A percentile compares a stretch with the other conserved stretches of the same genome.
Conservation (phyloP, 139 green algal genomes). For the Ettlia oleoabundans region DNA sequence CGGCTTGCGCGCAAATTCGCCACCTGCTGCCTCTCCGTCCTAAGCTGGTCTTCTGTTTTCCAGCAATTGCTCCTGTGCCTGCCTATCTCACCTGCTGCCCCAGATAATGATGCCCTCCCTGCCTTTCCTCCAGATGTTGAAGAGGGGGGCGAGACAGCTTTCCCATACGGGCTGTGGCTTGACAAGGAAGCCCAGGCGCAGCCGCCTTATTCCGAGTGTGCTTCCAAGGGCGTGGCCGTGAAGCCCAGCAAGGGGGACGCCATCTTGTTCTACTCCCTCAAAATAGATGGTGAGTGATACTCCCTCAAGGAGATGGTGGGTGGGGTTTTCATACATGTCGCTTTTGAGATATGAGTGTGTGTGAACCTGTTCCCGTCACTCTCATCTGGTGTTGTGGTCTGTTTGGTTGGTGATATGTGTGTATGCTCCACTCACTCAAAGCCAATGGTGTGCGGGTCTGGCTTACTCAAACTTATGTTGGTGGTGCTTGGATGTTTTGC, state of each 20-base stretch:
- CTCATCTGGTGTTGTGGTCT: too few species aligned
- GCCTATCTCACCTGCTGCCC: too few species aligned
- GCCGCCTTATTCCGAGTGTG: slow-evolving; percentile 53
- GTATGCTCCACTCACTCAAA: too few species aligned
- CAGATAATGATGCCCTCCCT: background rate
- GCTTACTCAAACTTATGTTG: too few species aligned
- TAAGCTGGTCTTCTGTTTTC: background rate
- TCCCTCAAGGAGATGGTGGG: too few species aligned
- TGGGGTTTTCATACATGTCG: background rate
- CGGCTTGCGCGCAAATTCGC: too few species aligned
- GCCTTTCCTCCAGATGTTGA: slow-evolving; percentile 44
- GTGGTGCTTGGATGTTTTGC: too few species aligned
- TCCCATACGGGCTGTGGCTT: slow-evolving; percentile 46
- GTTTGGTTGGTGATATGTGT: too few species aligned
- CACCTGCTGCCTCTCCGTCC: too few species aligned
- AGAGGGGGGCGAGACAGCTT: slow-evolving; percentile 68
- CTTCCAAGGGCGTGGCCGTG: slow-evolving; percentile 54
- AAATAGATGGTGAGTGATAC: slow-evolving; percentile 54
- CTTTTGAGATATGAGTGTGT: background rate
- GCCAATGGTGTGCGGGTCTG: too few species aligned
- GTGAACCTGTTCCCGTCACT: background rate
- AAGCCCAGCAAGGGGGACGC: slow-evolving; percentile 55
- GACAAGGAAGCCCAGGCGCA: slow-evolving; percentile 14
- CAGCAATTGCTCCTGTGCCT: background rate
- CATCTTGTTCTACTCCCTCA: slow-evolving; percentile 68